These are phyloP conservation scores for Pseudocohnilembus persalinus DNA, from an alignment of 169 alveolate genomes.

Conservation along the genomic window DNA sequence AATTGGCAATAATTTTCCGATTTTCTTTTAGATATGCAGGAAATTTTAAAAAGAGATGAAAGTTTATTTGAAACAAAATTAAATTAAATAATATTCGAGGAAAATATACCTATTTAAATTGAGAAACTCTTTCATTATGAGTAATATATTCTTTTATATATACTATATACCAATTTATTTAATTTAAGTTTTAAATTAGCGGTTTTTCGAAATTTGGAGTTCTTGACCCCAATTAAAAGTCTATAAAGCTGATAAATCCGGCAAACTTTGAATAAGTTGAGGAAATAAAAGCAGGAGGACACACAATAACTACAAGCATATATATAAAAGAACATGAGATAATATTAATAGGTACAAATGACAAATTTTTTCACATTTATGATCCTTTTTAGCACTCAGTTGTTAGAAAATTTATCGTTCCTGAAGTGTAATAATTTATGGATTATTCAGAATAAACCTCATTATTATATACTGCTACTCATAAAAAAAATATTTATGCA, in stretches of 20 bases:
- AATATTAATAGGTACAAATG: background rate
- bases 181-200: no score
- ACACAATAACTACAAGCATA: background rate
- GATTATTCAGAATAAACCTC: constrained; percentile 1
- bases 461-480: background rate
- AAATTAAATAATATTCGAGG: background rate
- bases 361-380: constrained; percentile 3
- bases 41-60: constrained; percentile 10
- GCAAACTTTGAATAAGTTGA: background rate
- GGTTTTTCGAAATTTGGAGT: background rate
- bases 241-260: constrained; percentile 1
- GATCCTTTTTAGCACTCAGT: background rate
- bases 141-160: no score
- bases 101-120: background rate
- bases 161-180: background rate
- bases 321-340: background rate
- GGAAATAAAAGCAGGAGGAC: constrained; percentile 4
- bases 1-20: background rate
- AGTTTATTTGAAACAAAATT: constrained; percentile 11
- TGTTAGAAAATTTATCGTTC: constrained; percentile 14
- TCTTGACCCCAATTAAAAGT: constrained; percentile 3
- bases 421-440: constrained; percentile 2
- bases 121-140: constrained; percentile 2
- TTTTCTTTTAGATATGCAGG: constrained; percentile 11
- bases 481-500: background rate